Conservation (phyloP, 1,284 basidiomycete genomes). For the Moesziomyces sp. region DNA sequence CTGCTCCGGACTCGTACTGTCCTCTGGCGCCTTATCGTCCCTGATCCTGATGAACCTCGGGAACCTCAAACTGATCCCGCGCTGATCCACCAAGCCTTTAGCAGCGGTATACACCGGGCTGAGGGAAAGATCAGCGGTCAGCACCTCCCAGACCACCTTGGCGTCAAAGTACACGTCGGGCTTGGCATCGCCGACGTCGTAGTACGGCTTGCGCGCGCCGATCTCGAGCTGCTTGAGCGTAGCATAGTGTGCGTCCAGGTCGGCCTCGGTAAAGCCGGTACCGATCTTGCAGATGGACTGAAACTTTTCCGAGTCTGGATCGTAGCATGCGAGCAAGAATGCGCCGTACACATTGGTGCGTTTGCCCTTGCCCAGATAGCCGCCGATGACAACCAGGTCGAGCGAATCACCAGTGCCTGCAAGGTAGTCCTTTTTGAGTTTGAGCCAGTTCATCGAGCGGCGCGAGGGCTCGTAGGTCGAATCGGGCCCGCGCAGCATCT, state of each 20-base stretch:
- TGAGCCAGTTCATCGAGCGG: conserved; percentile 96
- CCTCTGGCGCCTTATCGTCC: conserved; percentile 91
- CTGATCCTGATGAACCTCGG: conserved; percentile 90
- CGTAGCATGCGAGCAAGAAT: conserved; percentile 64
- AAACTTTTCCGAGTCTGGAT: conserved; percentile 62
- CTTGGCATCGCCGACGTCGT: conserved; percentile 74
- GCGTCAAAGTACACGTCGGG: conserved; percentile 66
- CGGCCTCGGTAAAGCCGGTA: conserved; percentile 91
- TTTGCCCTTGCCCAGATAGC: conserved; percentile 96
- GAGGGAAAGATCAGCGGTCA: conserved; percentile 93
- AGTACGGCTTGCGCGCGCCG: conserved; percentile 72
- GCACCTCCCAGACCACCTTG: conserved; percentile 90
- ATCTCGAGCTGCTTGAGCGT: conserved; percentile 80
- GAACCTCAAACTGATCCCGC: conserved; percentile 89
- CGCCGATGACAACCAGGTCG: conserved; percentile 95
- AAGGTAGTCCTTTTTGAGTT: conserved; percentile 72
- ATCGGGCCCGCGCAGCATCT: conserved; percentile 90
- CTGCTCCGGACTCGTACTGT: conserved; percentile 91
- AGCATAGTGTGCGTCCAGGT: conserved; percentile 83
- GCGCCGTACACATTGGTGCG: conserved; percentile 74
- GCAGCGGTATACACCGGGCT: conserved; percentile 97
- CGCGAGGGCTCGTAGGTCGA: conserved; percentile 95
- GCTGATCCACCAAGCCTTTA: conserved; percentile 74
- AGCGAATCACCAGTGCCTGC: conserved; percentile 97
- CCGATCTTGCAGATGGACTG: conserved; percentile 86